A percentile compares a stretch with the other conserved stretches of the same genome.
Evolutionary conservation across 2,329 filamentous ascomycete species (phyloP).

Genomic region (Xylogone sp.): DNA sequence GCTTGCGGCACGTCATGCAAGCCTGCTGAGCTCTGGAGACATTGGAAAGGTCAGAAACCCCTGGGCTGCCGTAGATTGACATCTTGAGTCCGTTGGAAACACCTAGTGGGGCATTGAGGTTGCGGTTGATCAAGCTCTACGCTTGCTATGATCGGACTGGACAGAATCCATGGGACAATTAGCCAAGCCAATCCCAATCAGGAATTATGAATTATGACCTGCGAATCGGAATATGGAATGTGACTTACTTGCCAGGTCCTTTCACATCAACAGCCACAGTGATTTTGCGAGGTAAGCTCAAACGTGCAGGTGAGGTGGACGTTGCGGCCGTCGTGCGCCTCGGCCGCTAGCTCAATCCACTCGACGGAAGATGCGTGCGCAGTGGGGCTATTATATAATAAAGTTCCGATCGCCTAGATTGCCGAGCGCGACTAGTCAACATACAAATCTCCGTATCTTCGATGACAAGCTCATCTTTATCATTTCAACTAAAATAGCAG

Average conservation of each 20-base stretch:
- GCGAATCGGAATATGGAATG: not conserved
- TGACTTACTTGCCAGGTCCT: not conserved
- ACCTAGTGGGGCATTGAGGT: not conserved
- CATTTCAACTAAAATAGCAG: too few species aligned
- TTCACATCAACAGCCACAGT: not conserved
- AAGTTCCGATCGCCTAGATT: too few species aligned
- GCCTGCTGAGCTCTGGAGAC: conserved; percentile 34
- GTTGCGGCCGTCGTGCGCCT: not conserved
- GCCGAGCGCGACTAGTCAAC: not conserved
- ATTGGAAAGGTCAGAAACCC: conserved; percentile 6
- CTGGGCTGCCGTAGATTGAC: conserved; percentile 12
- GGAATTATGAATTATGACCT: not conserved
- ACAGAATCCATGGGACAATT: conserved; percentile 1
- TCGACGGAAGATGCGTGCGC: not conserved
- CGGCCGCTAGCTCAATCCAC: not conserved
- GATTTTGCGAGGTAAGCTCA: not conserved
- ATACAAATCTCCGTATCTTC: not conserved
- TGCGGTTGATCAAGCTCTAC: not conserved
- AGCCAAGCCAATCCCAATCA: not conserved
- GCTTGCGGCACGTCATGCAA: conserved; percentile 39
- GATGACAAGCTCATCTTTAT: not conserved
- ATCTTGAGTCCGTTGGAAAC: conserved; percentile 1
- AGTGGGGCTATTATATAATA: not conserved
- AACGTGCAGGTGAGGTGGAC: not conserved
- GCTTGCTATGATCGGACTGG: not conserved